Percentiles rank a stretch among this genome's conserved stretches.
Conservation (phyloP, 2,329 filamentous ascomycete species). For the Colletotrichum sp. region DNA sequence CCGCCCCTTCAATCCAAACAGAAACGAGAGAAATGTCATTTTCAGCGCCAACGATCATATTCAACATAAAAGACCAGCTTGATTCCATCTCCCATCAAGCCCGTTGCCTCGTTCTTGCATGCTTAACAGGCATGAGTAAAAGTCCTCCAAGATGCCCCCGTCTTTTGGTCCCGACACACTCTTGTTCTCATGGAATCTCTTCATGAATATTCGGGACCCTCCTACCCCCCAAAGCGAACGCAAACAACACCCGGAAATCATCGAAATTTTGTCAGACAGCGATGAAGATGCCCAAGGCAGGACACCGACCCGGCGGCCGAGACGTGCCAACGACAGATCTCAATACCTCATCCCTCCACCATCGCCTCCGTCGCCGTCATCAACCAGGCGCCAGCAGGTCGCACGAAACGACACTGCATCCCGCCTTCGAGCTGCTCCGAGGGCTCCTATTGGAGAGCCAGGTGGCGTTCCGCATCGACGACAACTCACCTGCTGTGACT, state of each 20-base stretch:
- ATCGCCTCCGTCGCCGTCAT: not conserved
- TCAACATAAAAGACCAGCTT: not conserved
- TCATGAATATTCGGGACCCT: not conserved
- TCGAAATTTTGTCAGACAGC: not conserved
- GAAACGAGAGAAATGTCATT: not conserved
- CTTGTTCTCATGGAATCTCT: not conserved
- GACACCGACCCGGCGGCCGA: not conserved
- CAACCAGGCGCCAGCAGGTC: not conserved
- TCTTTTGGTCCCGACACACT: not conserved
- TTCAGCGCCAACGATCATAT: not conserved
- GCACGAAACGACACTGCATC: not conserved
- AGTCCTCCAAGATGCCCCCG: not conserved
- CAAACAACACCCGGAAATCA: not conserved
- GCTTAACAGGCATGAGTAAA: not conserved
- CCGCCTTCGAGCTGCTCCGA: not conserved
- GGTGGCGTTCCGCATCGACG: not conserved
- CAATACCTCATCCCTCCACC: not conserved
- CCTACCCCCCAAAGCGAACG: not conserved
- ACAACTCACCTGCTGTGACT: not conserved
- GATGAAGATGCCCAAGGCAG: not conserved
- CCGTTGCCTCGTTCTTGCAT: not conserved
- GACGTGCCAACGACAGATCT: not conserved
- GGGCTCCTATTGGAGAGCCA: not conserved
- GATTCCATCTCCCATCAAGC: not conserved
- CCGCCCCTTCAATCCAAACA: not conserved